Base-by-base conservation (phyloP, 768 basidiomycete species). In the Boletus reticuloceps region DNA sequence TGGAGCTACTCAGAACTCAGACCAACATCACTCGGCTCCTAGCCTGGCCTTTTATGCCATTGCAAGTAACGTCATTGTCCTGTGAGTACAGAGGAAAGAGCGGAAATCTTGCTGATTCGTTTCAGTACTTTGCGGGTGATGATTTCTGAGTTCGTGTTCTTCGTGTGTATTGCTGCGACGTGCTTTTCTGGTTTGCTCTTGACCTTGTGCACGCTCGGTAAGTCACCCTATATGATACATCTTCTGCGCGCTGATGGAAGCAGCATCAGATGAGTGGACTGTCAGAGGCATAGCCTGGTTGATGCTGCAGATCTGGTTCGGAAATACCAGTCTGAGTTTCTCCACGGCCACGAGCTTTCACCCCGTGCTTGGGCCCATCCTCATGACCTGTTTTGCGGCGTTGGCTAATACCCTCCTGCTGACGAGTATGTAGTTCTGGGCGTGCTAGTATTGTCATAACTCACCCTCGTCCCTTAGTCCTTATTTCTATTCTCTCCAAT, bases 401-500 rank as follows among this genome's bases (percentile, higher is more conserved):
- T 67, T 93, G 44, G 85, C 86, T 0, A 90, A 88, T 62, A 92
- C 90, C 0, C 76, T 93, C 41, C 72, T 94, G 32, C 65, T 93
- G 55, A 93, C 91, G 5, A 94, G 90, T 90, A 58, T 60, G 86
- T 74, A 16, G 6, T 29, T 29, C 39, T 44, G 29, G 1, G 40
- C 11, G 6, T 50, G 37, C 48, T 38, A 34, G 36, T 19, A n/a
- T 48, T 46, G n/a, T 58, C 25, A 20, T 44, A 46, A 49, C 36
- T 58, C 27, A 62, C 25, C 3, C 10, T 46, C 19, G 8, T 7
- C 3, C 12, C 5, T 20, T 2, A 51, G 75, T 95, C 65, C 77
- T 96, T 44, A 94, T 96, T 56, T 94, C 91, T 9, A 91, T 95
- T 45, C 72, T 97, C 32, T 94, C 93, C 6, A 94, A 94, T 67